These are phyloP conservation scores for Linum usitatissimum DNA, from an alignment of 345 rosid species.

Conservation along the genomic window DNA sequence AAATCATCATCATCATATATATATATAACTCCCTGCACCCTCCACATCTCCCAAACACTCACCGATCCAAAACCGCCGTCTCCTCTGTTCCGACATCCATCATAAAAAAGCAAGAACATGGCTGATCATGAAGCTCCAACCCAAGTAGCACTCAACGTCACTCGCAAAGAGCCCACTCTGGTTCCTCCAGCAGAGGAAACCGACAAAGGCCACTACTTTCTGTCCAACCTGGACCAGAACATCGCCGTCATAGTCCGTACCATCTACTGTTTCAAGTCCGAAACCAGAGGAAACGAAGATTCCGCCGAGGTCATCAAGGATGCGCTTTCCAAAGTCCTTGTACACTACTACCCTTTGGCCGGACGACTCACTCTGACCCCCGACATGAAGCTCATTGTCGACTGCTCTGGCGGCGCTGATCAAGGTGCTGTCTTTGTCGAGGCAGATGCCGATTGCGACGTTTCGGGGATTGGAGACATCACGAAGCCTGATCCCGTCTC, in stretches of 20 bases:
- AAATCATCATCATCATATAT: conserved; percentile 22
- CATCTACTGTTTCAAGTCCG: conserved; percentile 68
- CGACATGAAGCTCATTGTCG: conserved; percentile 61
- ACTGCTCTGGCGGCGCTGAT: conserved; percentile 45
- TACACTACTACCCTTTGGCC: conserved; percentile 60
- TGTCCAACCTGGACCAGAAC: conserved; percentile 83
- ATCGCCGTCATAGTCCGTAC: conserved; percentile 68
- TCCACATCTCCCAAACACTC: neutral
- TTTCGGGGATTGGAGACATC: conserved; percentile 42
- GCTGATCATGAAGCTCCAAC: conserved; percentile 15
- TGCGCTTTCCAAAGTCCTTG: conserved; percentile 60
- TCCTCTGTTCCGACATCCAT: neutral
- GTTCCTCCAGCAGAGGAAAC: conserved; percentile 62
- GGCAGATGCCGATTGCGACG: conserved; percentile 53
- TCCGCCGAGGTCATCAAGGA: conserved; percentile 47
- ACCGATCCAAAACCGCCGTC: too few species aligned
- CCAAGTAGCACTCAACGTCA: conserved; percentile 23
- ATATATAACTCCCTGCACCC: neutral
- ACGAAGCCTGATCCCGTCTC: conserved; percentile 53
- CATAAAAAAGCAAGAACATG: neutral
- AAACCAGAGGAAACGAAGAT: conserved; percentile 47
- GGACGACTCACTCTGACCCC: conserved; percentile 65
- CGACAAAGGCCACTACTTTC: conserved; percentile 51
- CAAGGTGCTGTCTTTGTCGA: conserved; percentile 85
- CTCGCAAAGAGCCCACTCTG: conserved; percentile 37